phyloP scores from a whole-genome alignment of 1,284 basidiomycete species.

The Fomitiporia mediterranea region DNA sequence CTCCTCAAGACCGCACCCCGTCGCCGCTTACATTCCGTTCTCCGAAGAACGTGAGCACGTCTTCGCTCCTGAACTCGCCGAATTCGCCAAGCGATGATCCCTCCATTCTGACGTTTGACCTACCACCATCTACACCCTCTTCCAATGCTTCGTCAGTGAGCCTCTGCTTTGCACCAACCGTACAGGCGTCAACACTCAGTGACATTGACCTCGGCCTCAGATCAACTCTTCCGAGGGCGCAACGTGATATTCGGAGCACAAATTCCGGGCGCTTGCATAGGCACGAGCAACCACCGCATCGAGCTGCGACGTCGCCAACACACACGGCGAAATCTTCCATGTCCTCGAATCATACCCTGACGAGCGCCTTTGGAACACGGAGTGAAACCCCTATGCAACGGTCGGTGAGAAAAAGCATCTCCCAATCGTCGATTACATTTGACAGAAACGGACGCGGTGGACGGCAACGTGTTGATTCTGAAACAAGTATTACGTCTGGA shows the following conservation, averaged over 20 bases:
- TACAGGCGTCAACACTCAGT: neutral
- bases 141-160: constrained; percentile 14
- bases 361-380: constrained; percentile 9
- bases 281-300: neutral
- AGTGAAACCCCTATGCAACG: constrained; percentile 18
- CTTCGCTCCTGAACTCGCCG: constrained; percentile 13
- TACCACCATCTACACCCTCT: constrained; percentile 16
- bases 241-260: constrained; percentile 1
- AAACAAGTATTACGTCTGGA: constrained; percentile 9
- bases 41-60: constrained; percentile 11
- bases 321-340: constrained; percentile 17
- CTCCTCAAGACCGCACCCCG: constrained; percentile 10
- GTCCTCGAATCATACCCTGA: constrained; percentile 16
- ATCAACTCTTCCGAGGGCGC: neutral
- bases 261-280: constrained; percentile 7
- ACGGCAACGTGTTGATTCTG: constrained; percentile 15
- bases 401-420: constrained; percentile 17
- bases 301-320: neutral
- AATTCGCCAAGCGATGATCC: constrained; percentile 9
- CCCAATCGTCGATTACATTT: constrained; percentile 12
- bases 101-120: constrained; percentile 16
- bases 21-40: constrained; percentile 19
- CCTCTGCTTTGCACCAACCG: constrained; percentile 13
- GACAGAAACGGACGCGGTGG: neutral
- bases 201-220: neutral